phyloP scores from a whole-genome alignment of 257 asterid species.

The Solanum boliviense region DNA sequence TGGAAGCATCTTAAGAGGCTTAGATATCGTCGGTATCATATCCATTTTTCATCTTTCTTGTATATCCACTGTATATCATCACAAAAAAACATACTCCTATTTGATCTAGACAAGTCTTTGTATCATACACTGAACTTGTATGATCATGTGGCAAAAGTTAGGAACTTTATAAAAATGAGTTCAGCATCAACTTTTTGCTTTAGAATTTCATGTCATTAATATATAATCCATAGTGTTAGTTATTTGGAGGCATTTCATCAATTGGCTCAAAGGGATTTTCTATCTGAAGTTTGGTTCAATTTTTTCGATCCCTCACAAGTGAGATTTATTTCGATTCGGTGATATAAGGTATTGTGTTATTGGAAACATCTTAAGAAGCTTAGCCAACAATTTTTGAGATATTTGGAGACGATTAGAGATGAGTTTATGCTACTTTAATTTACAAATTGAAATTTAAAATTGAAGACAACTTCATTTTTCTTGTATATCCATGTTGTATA shows the following conservation, averaged over 20 bases:
- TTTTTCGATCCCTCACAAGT: neutral
- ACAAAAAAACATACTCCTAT: no score
- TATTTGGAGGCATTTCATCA: neutral
- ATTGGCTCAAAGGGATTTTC: neutral
- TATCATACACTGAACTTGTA: neutral
- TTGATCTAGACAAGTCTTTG: neutral
- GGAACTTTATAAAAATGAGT: neutral
- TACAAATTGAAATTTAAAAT: neutral
- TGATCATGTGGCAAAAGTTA: no score
- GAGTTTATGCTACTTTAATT: neutral
- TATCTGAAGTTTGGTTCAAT: neutral
- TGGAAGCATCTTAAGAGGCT: neutral
- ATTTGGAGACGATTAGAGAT: neutral
- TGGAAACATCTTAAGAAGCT: neutral
- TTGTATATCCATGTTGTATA: neutral
- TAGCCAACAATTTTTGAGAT: neutral
- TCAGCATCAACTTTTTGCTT: fast-evolving
- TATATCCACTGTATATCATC: neutral
- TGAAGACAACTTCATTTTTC: neutral
- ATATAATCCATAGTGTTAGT: neutral
- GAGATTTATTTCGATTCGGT: neutral
- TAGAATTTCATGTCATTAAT: neutral
- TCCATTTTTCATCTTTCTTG: neutral
- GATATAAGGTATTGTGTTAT: neutral
- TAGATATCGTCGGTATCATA: no score